These are phyloP conservation scores for Aspergillus carbonarius DNA, from an alignment of 2,329 filamentous ascomycete species.

Conservation along the genomic window DNA sequence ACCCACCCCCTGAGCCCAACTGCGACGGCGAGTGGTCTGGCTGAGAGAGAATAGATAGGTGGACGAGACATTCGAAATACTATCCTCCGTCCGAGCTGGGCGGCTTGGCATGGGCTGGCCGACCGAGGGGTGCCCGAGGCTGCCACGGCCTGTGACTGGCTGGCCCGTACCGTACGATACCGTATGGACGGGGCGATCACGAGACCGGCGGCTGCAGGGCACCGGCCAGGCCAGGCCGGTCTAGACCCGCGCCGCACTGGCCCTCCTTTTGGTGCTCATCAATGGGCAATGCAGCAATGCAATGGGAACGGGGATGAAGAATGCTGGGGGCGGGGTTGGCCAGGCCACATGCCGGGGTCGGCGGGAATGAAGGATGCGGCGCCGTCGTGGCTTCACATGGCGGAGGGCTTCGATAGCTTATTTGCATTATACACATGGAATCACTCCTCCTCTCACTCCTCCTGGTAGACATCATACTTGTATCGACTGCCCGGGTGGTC, in stretches of 20 bases:
- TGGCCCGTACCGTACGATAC: background rate
- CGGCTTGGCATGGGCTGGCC: background rate
- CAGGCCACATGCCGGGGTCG: background rate
- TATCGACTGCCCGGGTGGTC: constrained; percentile 62
- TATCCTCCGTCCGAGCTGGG: background rate
- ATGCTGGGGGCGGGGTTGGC: background rate
- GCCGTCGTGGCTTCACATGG: background rate
- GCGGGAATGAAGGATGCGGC: background rate
- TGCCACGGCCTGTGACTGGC: no score
- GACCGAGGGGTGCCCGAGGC: no score
- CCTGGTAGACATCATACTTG: constrained; percentile 62
- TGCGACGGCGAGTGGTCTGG: no score
- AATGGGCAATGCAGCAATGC: no score
- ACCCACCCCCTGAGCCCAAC: no score
- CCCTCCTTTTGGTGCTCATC: no score
- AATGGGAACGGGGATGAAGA: background rate
- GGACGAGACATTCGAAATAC: no score
- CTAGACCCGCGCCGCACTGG: background rate
- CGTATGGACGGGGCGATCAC: background rate
- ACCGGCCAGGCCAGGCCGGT: background rate
- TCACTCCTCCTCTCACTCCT: constrained; percentile 38
- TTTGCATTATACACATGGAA: background rate
- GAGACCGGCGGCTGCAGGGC: background rate
- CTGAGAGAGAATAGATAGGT: no score
- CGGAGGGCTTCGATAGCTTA: background rate